Percentiles rank a stretch among this genome's conserved stretches.
Conservation (phyloP, 768 basidiomycete genomes). For the Coprinopsis marcescibilis region DNA sequence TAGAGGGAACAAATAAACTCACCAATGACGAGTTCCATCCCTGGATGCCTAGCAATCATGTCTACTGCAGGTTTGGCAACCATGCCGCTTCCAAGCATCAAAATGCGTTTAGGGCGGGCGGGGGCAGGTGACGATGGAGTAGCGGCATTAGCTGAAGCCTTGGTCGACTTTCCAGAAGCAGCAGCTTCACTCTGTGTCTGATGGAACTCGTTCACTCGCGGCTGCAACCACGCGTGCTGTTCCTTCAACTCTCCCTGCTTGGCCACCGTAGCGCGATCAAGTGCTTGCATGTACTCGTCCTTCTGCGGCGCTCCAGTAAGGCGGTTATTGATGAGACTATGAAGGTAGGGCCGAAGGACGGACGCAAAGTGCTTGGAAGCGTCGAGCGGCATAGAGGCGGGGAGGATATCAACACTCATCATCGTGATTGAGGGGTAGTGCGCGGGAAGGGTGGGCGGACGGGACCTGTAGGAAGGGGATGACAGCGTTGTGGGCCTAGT, state of each 20-base stretch:
- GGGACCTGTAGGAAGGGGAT: slow-evolving; percentile 59
- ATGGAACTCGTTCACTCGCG: slow-evolving; percentile 41
- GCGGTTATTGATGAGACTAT: slow-evolving; percentile 26
- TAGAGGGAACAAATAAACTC: slow-evolving; percentile 25
- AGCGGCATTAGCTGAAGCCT: no score
- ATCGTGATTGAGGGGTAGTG: slow-evolving; percentile 60
- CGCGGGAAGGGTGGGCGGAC: slow-evolving; percentile 33
- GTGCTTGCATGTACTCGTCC: slow-evolving; percentile 32
- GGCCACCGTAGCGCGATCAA: slow-evolving; percentile 72
- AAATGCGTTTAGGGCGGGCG: slow-evolving; percentile 44
- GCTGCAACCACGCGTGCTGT: slow-evolving; percentile 54
- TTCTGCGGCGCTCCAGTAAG: no score
- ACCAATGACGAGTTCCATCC: slow-evolving; percentile 77
- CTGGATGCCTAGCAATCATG: slow-evolving; percentile 54
- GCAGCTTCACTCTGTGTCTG: neutral
- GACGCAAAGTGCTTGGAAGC: slow-evolving; percentile 73
- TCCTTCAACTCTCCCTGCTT: slow-evolving; percentile 46
- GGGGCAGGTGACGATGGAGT: no score
- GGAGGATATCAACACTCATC: slow-evolving; percentile 90
- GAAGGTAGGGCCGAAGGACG: slow-evolving; percentile 63
- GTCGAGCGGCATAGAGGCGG: slow-evolving; percentile 76
- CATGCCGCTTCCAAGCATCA: slow-evolving; percentile 93
- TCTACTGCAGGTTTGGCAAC: slow-evolving; percentile 87
- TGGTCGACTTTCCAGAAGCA: neutral
- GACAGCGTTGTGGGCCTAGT: slow-evolving; percentile 72